Base-by-base conservation (phyloP, 208 protist genomes). In the Acanthamoeba quina region DNA sequence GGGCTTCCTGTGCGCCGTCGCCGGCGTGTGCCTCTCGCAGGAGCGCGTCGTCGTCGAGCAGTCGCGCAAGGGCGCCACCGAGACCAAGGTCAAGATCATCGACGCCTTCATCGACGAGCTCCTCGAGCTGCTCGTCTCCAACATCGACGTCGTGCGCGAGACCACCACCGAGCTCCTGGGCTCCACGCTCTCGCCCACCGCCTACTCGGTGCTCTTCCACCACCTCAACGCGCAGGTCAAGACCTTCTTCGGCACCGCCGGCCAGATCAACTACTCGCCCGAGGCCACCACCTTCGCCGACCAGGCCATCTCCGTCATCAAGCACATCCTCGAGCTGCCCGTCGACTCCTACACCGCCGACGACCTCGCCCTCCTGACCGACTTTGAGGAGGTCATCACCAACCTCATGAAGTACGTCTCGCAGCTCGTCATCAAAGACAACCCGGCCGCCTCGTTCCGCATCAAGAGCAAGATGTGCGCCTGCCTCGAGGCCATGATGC, bases 401-500 rank as follows among this genome's bases (percentile, higher is more conserved):
- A 37, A 82, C 21, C 94, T 96, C 11, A 93, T 96, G 24, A 54
- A 88, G 19, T 96, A 95, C 58, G 56, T 96, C 76, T 92, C 88
- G 29, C 56, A 94, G 21, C 49, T 96, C 19, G 83, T 92, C 9
- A 86, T 62, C 21, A 85, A 68, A 11, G 88, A 92, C 41, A 90
- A 66, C 58, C 83, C 83, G 11, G 49, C 49, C 0, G 54, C 80
- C 1, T 44, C 56, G 6, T 60, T 95, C 24, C 91, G 93, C 44
- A 96, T 96, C 44, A 96, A 96, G 83, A 93, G 89, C 83, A 96
- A 96, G 49, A 90, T 95, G 49, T 97, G 95, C 60, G 49, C 74
- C 17, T 44, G 96, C 4, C 29, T 97, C 13, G 93, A 96, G 52
- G 34, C 90, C 2, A 72, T 96, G 68, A 96, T 97, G 96, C 15